Percentiles rank a stretch among this genome's conserved stretches.
These are phyloP conservation scores for Pseudogymnoascus pannorum DNA, from an alignment of 2,329 filamentous ascomycete species.

Conservation along the genomic window DNA sequence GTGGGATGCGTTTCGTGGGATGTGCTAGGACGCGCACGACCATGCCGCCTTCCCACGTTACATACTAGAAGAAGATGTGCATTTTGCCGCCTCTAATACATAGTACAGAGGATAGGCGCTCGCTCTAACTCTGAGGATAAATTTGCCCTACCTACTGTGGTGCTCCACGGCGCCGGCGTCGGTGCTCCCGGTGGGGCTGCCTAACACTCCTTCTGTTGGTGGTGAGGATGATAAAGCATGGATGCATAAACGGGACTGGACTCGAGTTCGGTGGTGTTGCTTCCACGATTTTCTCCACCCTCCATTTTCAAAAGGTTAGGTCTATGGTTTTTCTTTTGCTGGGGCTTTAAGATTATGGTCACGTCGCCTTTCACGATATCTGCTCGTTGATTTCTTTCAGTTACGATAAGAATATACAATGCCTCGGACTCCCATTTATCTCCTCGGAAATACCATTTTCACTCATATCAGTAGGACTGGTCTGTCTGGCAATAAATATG, in stretches of 20 bases:
- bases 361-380: not conserved
- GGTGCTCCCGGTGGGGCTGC: not conserved
- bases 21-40: not conserved
- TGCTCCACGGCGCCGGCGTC: not conserved
- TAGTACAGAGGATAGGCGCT: not conserved
- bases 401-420: not conserved
- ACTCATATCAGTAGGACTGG: not conserved
- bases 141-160: not conserved
- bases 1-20: not conserved
- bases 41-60: constrained; percentile 5
- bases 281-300: not conserved
- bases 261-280: not conserved
- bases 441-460: not conserved
- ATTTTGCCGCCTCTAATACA: not conserved
- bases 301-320: not conserved
- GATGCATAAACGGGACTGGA: not conserved
- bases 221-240: constrained; percentile 1
- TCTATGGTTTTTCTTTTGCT: not conserved
- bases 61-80: not conserved
- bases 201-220: not conserved
- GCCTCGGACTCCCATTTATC: not conserved
- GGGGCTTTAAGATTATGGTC: not conserved
- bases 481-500: not conserved
- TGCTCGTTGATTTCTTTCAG: not conserved
- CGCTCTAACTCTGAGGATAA: not conserved